Conservation (phyloP, 1,284 basidiomycete genomes). For the Irpex sp. region DNA sequence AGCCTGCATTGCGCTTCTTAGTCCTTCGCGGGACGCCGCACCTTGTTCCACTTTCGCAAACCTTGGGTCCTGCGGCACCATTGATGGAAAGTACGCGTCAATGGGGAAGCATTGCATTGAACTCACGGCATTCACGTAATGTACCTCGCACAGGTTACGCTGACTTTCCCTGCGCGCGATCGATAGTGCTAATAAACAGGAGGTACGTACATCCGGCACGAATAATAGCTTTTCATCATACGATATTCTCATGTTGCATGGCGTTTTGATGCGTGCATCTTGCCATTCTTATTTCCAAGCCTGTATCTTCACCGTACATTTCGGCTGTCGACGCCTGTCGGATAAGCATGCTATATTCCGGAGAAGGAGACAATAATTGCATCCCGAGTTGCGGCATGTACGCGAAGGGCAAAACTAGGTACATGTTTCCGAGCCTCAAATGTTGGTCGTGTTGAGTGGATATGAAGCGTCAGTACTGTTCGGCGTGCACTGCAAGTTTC, state of each 20-base stretch:
- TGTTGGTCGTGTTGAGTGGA: no score
- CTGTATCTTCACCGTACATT: no score
- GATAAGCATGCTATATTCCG: no score
- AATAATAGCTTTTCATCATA: not conserved
- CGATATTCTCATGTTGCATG: not conserved
- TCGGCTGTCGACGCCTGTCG: no score
- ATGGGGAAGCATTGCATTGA: not conserved
- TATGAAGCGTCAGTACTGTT: no score
- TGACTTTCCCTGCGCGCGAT: not conserved
- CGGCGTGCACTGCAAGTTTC: no score
- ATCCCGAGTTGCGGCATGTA: no score
- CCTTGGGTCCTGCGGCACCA: not conserved
- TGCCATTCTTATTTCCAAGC: not conserved
- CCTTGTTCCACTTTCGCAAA: conserved; percentile 1
- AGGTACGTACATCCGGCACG: not conserved
- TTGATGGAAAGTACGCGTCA: not conserved
- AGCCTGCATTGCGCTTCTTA: not conserved
- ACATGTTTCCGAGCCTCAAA: no score
- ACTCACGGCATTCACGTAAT: conserved; percentile 2
- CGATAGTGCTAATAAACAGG: not conserved
- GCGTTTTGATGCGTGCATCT: not conserved
- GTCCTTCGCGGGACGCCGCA: not conserved
- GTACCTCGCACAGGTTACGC: not conserved
- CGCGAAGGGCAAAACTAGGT: no score
- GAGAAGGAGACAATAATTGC: no score